These are phyloP conservation scores for Candida mattraensis DNA, from an alignment of 805 yeast species.

Conservation along the genomic window DNA sequence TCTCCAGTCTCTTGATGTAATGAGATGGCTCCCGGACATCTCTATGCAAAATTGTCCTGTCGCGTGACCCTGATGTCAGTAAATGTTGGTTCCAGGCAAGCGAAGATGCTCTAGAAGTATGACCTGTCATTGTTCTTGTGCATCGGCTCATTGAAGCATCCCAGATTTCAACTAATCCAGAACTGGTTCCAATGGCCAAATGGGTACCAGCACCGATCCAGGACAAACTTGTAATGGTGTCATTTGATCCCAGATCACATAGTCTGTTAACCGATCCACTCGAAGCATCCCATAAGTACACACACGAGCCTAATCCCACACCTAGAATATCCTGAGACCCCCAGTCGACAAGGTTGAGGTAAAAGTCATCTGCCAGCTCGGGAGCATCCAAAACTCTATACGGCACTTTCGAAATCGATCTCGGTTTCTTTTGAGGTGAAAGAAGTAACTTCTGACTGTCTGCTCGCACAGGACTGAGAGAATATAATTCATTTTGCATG, in stretches of 20 bases:
- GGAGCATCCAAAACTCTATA: constrained; percentile 95
- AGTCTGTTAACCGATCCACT: constrained; percentile 80
- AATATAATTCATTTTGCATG: constrained; percentile 71
- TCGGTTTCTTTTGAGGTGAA: constrained; percentile 76
- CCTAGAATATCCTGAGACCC: constrained; percentile 85
- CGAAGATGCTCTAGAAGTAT: constrained; percentile 78
- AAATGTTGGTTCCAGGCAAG: constrained; percentile 94
- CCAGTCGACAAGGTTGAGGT: constrained; percentile 92
- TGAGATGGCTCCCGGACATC: constrained; percentile 90
- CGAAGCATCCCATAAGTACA: constrained; percentile 87
- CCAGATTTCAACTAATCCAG: constrained; percentile 92
- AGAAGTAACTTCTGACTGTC: constrained; percentile 79
- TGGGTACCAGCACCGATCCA: constrained; percentile 97
- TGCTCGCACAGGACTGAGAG: constrained; percentile 83
- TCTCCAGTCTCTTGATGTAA: constrained; percentile 63
- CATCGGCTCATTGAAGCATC: constrained; percentile 82
- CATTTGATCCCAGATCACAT: constrained; percentile 66
- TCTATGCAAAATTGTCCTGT: constrained; percentile 78
- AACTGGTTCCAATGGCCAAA: constrained; percentile 85
- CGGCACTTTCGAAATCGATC: constrained; percentile 83
- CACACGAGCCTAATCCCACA: constrained; percentile 86
- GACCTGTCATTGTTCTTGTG: constrained; percentile 91
- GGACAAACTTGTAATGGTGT: constrained; percentile 75
- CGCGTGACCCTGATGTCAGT: constrained; percentile 83
- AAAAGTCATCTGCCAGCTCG: constrained; percentile 89